Evolutionary conservation across 305 asterid species (phyloP), one percentile per base, ranked within the genome.

Genomic region (Fraxinus floribunda): DNA sequence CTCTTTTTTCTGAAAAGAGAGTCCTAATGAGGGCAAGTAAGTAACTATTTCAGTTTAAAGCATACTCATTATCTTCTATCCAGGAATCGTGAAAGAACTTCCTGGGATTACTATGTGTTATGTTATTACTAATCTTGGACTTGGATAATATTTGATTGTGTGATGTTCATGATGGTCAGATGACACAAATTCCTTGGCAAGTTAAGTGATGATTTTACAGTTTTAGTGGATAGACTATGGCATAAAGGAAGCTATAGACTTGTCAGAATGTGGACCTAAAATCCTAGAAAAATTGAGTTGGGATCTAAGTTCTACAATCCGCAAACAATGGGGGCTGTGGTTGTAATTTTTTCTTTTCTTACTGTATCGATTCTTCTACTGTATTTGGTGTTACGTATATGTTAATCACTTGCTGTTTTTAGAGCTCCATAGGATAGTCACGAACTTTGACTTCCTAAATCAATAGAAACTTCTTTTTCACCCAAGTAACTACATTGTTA

Each of bases 191-290:
- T 11, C 29, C 41, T 18, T 78, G 52, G 22, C 20, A 60, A 60
- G 20, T 16, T 29, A 68, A 16, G 9, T 29, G 75, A 68, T 68
- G 75, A 11, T 68, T 68, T 68, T 11, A 68, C 38, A 68, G 39
- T 68, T 68, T 64, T 64, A 68, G 22, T 13, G 75, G 75, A 68
- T 68, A 30, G 20, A 30, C 20, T 11, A 70, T 70, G 38, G 75
- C 75, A 70, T 13, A 30, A 70, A 70, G 75, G 75, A 30, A 70
- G 39, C 75, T 5, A 30, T 70, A 30, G 75, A 70, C 11, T 30
- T 70, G 75, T 13, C 75, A 29, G 75, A 70, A 70, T 70, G 75
- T 70, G 75, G 75, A 70, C 75, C 75, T 30, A 68, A 29, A 26
- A 68, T 68, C 75, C 10, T 1, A 29, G 75, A 68, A 29, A 29